phyloP scores from a whole-genome alignment of 305 asterid genomes.

The Stenogyne calaminthoides region DNA sequence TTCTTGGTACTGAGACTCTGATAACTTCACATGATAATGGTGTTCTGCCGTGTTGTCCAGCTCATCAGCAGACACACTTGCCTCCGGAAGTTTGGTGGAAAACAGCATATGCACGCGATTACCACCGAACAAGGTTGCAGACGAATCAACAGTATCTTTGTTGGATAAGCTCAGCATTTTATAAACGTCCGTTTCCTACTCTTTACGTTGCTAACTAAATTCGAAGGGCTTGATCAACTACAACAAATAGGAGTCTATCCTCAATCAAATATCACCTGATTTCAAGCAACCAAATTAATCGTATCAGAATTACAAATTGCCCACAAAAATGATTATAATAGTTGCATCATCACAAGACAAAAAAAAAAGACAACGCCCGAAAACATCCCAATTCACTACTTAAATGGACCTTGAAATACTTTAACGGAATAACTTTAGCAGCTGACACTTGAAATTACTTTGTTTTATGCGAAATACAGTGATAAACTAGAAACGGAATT shows the following conservation, averaged over 20 bases:
- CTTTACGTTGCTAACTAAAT: conserved; percentile 11
- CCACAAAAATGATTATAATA: no score
- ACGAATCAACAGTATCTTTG: conserved; percentile 34
- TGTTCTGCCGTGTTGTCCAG: conserved; percentile 28
- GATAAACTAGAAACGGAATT: background rate
- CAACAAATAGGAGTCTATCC: conserved; percentile 5
- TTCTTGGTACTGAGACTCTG: conserved; percentile 48
- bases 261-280: conserved; percentile 29
- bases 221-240: conserved; percentile 24
- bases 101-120: conserved; percentile 46
- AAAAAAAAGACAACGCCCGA: background rate
- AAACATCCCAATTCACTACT: background rate
- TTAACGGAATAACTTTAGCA: background rate
- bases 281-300: conserved; percentile 3
- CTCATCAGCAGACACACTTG: conserved; percentile 30
- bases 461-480: background rate
- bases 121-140: conserved; percentile 34
- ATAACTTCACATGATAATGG: conserved; percentile 33
- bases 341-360: background rate
- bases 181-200: conserved; percentile 5
- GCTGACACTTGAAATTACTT: background rate
- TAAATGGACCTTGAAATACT: background rate
- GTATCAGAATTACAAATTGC: background rate
- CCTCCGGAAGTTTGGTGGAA: conserved; percentile 37
- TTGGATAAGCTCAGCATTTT: conserved; percentile 51